phyloP scores from a whole-genome alignment of 306 rosid genomes.

The Glycine latifolia region DNA sequence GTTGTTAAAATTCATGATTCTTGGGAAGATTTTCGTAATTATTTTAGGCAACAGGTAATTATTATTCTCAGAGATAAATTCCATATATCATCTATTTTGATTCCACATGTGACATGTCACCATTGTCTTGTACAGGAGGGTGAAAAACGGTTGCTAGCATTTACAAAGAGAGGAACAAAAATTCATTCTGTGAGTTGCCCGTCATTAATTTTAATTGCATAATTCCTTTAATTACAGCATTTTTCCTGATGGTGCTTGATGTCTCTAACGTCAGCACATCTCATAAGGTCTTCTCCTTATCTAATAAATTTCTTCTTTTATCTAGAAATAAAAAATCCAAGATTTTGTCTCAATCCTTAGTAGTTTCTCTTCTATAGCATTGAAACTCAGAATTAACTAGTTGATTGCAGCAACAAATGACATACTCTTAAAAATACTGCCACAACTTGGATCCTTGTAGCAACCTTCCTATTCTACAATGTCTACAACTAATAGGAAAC shows the following conservation, averaged over 20 bases:
- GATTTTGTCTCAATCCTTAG: conserved; percentile 9
- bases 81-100: conserved; percentile 23
- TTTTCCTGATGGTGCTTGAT: conserved; percentile 30
- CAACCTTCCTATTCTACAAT: conserved; percentile 4
- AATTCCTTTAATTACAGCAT: conserved; percentile 29
- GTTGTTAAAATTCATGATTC: conserved; percentile 84
- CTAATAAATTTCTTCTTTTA: not conserved
- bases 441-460: not conserved
- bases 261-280: too few relatives aligned
- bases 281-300: too few relatives aligned
- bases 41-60: conserved; percentile 77
- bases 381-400: not conserved
- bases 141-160: conserved; percentile 87
- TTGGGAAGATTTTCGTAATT: conserved; percentile 80
- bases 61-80: conserved; percentile 39
- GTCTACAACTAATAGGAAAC: conserved; percentile 18
- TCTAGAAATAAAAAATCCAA: not conserved
- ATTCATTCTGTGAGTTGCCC: conserved; percentile 67
- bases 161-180: conserved; percentile 86
- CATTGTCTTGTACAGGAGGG: conserved; percentile 68
- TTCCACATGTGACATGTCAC: conserved; percentile 11
- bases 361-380: conserved; percentile 6
- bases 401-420: conserved; percentile 25
- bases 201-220: conserved; percentile 21
- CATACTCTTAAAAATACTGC: not conserved